Base-by-base conservation (phyloP, 306 rosid species). In the Vicia villosa region DNA sequence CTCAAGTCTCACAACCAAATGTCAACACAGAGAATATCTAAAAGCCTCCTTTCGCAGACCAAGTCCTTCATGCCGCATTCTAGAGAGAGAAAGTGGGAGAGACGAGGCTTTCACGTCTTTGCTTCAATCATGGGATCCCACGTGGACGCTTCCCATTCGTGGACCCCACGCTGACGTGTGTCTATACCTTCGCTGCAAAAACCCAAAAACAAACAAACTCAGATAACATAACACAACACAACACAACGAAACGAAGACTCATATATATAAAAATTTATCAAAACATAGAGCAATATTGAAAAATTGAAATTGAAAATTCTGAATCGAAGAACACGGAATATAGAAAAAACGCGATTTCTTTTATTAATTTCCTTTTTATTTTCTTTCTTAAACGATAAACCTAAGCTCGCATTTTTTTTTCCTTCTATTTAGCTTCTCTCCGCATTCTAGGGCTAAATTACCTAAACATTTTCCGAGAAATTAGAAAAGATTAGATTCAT, bases 131-230 rank as follows among this genome's bases (percentile, higher is more conserved):
- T 64, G 84, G 58, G 14, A 24, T 40, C 74, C 84, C 91, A 88
- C 96, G 92, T 91, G 96, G 92, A 56, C 1, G 1, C 0, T 43
- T 72, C 8, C 6, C n/a, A 74, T 70, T 62, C 78, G 80, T 84
- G 92, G 92, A 81, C 74, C 89, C 89, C 86, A 81, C 83, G 81
- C 40, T 83, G 91, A 91, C 92, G 89, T 87, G 90, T 86, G 38
- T 54, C 1, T 32, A 32, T 6, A 36, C 16, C 38, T 21, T 64
- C 16, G 32, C 43, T 50, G 54, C 40, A 16, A 56, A 60, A 47
- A 51, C 41, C 8, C 21, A 37, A n/a, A 64, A 19, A 0, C 14
- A 21, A 12, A 54, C 17, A 1, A 14, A 28, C 67, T 42, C 75
- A 43, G 19, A 55, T 54, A 80, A 40, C 32, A 41, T 19, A 36